Base-by-base conservation (phyloP, 257 asterid species). In the Solanum microdontum region DNA sequence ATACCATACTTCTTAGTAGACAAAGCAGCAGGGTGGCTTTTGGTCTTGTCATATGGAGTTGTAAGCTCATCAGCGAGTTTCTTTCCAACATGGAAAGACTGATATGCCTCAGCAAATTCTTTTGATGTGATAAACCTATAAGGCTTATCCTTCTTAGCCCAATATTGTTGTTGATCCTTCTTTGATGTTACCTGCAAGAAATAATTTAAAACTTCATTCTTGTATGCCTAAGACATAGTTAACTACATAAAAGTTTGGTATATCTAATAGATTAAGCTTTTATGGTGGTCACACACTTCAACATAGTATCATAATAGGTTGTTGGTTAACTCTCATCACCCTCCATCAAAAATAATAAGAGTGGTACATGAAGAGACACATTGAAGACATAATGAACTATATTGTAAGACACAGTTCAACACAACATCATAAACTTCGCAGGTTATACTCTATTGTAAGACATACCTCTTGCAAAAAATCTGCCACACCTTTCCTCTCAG, bases 391-490 rank as follows among this genome's bases (percentile, higher is more conserved):
- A 24, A 24, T 24, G 28, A 76, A 77, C 36, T 48, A 14, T 48
- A 48, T 5, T 14, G 60, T 48, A 48, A 48, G 60, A 48, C 60
- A 48, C 60, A 15, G 60, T 11, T 43, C 37, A 45, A 45, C 19
- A 26, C 84, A 79, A 79, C 39, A 2, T 43, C 7, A 8, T 11
- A 28, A 17, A 15, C 12, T 39, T 66, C 26, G 60, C 4, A 4
- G 5, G 15, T 4, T 28, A 23, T n/a, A 17, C 13, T n/a, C 32
- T 37, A 9, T 72, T 40, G 62, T 40, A 45, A 26, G 40, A 43
- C 93, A 89, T 87, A 93, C 96, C 88, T 94, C 97, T 90, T 94
- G 97, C 91, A 94, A 85, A 91, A 93, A 94, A 89, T 94, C 97
- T 23, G 97, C 97, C 7, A 90, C 94, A n/a, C 94, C 97, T 87